Evolutionary conservation across 768 basidiomycete genomes (phyloP).

Genomic region (Boletus reticuloceps): DNA sequence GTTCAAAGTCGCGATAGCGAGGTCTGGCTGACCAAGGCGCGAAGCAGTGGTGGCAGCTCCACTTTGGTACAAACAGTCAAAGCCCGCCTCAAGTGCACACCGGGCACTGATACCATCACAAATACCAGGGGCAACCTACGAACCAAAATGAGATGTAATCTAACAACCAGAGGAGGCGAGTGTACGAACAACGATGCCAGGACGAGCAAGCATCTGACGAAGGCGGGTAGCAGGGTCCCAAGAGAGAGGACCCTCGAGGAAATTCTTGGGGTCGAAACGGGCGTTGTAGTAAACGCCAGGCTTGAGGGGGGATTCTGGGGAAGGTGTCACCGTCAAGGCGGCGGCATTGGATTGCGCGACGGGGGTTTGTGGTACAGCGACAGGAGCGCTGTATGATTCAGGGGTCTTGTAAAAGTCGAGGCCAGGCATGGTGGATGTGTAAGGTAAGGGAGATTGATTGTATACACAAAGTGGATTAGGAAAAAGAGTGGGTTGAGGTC

Average conservation of each 20-base stretch:
- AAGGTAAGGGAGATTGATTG: constrained; percentile 3
- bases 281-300: constrained; percentile 55
- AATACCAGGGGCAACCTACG: constrained; percentile 71
- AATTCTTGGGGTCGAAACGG: constrained; percentile 68
- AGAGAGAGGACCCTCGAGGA: constrained; percentile 65
- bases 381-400: background rate
- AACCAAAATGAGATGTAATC: background rate
- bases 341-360: background rate
- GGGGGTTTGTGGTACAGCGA: constrained; percentile 3
- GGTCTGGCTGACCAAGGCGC: constrained; percentile 72
- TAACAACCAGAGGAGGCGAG: background rate
- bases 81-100: constrained; percentile 77
- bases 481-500: background rate
- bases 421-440: constrained; percentile 29
- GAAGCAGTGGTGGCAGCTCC: constrained; percentile 82
- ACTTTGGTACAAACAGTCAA: constrained; percentile 75
- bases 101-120: constrained; percentile 80
- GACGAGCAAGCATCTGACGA: constrained; percentile 65
- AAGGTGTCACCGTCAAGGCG: background rate
- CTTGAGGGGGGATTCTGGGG: constrained; percentile 12
- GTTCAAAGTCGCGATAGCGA: constrained; percentile 75
- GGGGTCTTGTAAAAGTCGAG: constrained; percentile 31
- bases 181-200: constrained; percentile 69
- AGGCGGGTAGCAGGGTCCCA: constrained; percentile 67
- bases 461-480: constrained; percentile 25